These are phyloP conservation scores for Tetrahymena borealis DNA, from an alignment of 73 alveolate genomes.

Conservation along the genomic window DNA sequence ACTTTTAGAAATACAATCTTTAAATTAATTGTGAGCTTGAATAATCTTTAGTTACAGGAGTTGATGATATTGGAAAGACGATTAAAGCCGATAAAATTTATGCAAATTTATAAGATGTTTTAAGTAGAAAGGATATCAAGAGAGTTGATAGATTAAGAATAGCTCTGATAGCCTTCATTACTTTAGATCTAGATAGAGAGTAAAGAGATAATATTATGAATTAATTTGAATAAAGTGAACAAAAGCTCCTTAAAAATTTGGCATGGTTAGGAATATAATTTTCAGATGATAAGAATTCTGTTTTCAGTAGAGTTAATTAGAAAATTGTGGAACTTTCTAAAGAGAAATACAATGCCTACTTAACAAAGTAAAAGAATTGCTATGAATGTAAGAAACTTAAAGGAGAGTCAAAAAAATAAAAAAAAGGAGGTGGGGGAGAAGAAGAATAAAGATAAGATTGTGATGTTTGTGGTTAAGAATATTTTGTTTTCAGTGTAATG, in stretches of 20 bases:
- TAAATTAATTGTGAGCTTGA: constrained; percentile 21
- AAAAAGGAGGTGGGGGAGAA: background rate
- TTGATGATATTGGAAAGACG: constrained; percentile 26
- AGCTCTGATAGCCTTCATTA: background rate
- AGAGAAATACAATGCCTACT: background rate
- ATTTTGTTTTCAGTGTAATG: background rate
- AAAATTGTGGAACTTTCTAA: background rate
- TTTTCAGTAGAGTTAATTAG: background rate
- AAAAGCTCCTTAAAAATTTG: background rate
- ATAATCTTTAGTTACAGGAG: constrained; percentile 19
- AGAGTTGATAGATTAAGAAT: background rate
- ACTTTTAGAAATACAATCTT: constrained; percentile 8
- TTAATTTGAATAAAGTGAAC: background rate
- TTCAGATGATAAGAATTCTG: background rate
- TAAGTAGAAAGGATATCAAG: background rate
- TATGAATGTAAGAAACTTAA: background rate
- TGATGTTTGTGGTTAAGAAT: background rate
- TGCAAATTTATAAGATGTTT: background rate
- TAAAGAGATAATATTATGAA: background rate
- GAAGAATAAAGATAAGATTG: background rate
- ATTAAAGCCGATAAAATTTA: background rate
- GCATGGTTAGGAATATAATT: background rate
- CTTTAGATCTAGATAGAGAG: background rate
- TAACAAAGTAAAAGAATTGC: background rate
- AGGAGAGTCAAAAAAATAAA: background rate